Evolutionary conservation across 768 basidiomycete species (phyloP).

Genomic region (Agrocybe chaxingu): DNA sequence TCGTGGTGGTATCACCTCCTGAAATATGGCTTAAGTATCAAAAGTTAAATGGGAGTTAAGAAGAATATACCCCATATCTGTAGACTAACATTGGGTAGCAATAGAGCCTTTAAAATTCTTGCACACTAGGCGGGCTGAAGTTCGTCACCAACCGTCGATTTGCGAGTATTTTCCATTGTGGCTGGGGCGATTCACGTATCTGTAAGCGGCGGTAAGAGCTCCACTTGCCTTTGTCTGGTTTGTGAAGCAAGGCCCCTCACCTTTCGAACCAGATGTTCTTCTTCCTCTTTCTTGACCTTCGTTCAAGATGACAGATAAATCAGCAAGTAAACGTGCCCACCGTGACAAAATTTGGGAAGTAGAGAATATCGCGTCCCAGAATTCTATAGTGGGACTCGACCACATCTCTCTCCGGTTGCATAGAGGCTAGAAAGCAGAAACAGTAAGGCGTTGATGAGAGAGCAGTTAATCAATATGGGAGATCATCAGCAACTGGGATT

Average conservation of each 20-base stretch:
- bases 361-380: slow-evolving; percentile 46
- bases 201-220: slow-evolving; percentile 26
- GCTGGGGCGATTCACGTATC: slow-evolving; percentile 78
- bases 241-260: slow-evolving; percentile 32
- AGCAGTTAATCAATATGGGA: too few relatives aligned
- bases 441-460: too few relatives aligned
- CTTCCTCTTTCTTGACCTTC: slow-evolving; percentile 55
- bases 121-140: slow-evolving; percentile 1
- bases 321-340: slow-evolving; percentile 23
- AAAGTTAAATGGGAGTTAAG: not conserved
- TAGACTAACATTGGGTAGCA: slow-evolving; percentile 36
- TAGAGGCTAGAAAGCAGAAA: too few relatives aligned
- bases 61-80: slow-evolving; percentile 69
- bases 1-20: slow-evolving; percentile 76
- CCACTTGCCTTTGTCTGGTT: slow-evolving; percentile 1
- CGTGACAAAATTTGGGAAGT: slow-evolving; percentile 76
- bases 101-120: not conserved
- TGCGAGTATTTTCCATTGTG: slow-evolving; percentile 74
- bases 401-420: not conserved
- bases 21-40: slow-evolving; percentile 2
- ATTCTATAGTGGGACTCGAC: slow-evolving; percentile 26
- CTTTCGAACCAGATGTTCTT: slow-evolving; percentile 74
- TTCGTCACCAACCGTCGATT: slow-evolving; percentile 58
- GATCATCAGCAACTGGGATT: too few relatives aligned
- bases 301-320: not conserved